phyloP scores from a whole-genome alignment of 2,329 filamentous ascomycete genomes.

The Mariannaea sp. region DNA sequence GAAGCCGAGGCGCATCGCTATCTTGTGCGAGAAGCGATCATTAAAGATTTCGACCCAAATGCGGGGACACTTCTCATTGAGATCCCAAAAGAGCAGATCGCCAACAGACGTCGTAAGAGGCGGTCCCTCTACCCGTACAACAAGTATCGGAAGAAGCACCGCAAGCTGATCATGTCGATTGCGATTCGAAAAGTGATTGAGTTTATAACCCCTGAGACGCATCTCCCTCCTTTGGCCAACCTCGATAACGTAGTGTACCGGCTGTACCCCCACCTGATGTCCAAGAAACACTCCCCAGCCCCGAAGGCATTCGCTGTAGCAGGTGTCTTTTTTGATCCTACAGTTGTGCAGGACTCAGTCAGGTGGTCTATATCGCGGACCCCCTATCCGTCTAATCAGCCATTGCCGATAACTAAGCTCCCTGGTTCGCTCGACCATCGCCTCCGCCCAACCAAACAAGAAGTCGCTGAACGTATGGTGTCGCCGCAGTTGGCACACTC shows the following conservation, averaged over 20 bases:
- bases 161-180: constrained; percentile 52
- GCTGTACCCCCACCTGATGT: constrained; percentile 53
- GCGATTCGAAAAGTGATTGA: constrained; percentile 54
- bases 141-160: constrained; percentile 40
- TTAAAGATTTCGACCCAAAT: constrained; percentile 53
- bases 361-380: constrained; percentile 54
- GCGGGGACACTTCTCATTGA: constrained; percentile 54
- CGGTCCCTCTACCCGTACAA: constrained; percentile 32
- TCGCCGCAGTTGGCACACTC: constrained; percentile 32
- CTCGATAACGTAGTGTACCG: constrained; percentile 53
- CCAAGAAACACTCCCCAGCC: constrained; percentile 12
- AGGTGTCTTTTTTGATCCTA: constrained; percentile 46
- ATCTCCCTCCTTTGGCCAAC: constrained; percentile 48
- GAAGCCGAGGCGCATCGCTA: constrained; percentile 60
- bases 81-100: constrained; percentile 42
- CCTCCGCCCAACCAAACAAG: constrained; percentile 17
- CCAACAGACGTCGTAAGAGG: constrained; percentile 29
- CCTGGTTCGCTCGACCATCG: constrained; percentile 29
- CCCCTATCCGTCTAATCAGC: constrained; percentile 49
- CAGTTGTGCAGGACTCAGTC: constrained; percentile 25
- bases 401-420: constrained; percentile 37
- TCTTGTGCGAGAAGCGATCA: constrained; percentile 53
- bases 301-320: constrained; percentile 50
- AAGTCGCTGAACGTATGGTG: constrained; percentile 11
- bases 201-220: constrained; percentile 56